phyloP scores from a whole-genome alignment of 139 green algal genomes.

The Chlamydomonas sp. region DNA sequence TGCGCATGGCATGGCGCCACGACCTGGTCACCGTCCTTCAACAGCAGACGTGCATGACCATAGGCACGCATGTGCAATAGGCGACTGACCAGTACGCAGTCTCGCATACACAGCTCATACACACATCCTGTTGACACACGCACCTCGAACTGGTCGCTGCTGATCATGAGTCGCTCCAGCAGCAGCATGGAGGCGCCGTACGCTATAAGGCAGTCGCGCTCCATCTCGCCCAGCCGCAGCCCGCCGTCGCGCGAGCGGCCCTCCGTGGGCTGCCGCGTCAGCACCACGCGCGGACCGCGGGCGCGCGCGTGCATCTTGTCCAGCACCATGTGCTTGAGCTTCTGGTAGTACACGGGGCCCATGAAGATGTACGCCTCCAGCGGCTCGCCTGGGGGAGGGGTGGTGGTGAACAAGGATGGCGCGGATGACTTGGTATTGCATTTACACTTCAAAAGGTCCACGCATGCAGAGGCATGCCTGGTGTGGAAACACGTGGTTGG shows the following conservation, averaged over 20 bases:
- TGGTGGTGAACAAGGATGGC: not conserved
- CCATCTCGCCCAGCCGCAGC: constrained; percentile 96
- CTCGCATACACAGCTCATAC: no score
- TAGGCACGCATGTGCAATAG: not conserved
- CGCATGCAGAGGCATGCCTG: no score
- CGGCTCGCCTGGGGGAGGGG: constrained; percentile 81
- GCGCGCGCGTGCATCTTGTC: constrained; percentile 99
- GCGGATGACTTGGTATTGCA: no score
- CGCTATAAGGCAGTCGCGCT: constrained; percentile 98
- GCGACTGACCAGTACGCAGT: no score
- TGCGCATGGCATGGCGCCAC: no score
- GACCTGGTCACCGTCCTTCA: no score
- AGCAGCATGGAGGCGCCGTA: constrained; percentile 90
- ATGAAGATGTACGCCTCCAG: constrained; percentile 99
- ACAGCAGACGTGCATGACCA: not conserved
- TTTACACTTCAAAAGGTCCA: no score
- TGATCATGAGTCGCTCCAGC: constrained; percentile 98
- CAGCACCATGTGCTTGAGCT: constrained; percentile 99
- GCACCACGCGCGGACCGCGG: constrained; percentile 85
- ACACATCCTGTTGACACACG: constrained; percentile 88
- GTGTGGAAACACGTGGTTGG: no score
- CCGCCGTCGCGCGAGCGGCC: constrained; percentile 93
- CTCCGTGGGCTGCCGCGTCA: constrained; percentile 98
- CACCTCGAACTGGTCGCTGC: constrained; percentile 92
- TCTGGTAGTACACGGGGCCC: constrained; percentile 99